Base-by-base conservation (phyloP, 1,139 yeast species). In the Suhomyces panamericanus region DNA sequence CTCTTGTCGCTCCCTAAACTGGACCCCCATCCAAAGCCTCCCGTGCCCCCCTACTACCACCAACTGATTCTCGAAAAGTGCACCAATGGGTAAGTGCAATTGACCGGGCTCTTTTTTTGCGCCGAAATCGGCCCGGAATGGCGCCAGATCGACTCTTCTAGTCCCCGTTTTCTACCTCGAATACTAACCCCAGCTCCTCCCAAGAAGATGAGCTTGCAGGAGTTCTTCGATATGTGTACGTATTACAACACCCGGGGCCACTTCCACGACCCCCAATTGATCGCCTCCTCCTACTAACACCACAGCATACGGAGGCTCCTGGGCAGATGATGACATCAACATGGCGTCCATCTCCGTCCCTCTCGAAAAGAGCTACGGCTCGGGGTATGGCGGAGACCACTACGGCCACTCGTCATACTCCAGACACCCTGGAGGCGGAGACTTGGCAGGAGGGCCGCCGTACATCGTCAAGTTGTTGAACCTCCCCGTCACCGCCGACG, bases 301-400 rank as follows among this genome's bases (percentile, higher is more conserved):
- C 13, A 13, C 31, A 55, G 58, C 57, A 35, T 53, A 57, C 52
- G 83, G 81, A 46, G 84, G 85, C 45, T 79, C 86, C 35, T 85
- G 93, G 89, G 91, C 89, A 37, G 91, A 85, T 56, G 85, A 81
- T 48, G 90, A 84, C 52, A 77, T 85, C 45, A 90, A 85, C 64
- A 72, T 83, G 66, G 75, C 82, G 47, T 80, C 85, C 35, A 80
- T 82, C 46, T 75, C 80, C 30, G 83, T 81, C 31, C 85, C 85
- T n/a, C 70, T 70, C 33, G 57, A 52, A 31, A 47, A 52, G 11
- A 35, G 47, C 12, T 46, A 46, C 27, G 44, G 42, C 12, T 38
- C 43, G 14, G 32, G 39, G 13, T 39, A 40, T 32, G 28, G 36
- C 11, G 48, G 49, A 5, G 50, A 47, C 17, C 46, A 32, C 22